Evolutionary conservation across 352 stramenopile species (phyloP).

Genomic region (Ophiocytium majus): DNA sequence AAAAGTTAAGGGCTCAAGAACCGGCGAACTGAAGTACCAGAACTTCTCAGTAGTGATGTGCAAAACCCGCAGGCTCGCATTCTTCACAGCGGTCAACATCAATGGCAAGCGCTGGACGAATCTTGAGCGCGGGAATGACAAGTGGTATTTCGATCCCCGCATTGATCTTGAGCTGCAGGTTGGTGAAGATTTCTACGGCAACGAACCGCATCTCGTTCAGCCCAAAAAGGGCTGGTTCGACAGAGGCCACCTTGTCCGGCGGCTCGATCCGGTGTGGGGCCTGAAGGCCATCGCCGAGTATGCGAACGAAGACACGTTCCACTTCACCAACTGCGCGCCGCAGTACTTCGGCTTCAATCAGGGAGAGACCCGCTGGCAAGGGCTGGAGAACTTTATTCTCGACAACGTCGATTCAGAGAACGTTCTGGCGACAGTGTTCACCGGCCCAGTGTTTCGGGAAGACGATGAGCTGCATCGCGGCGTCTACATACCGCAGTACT

Average conservation of each 20-base stretch:
- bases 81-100: constrained; percentile 11
- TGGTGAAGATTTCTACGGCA: neutral
- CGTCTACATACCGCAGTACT: neutral
- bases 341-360: neutral
- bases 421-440: neutral
- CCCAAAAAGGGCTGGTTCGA: too few species aligned
- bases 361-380: neutral
- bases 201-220: too few species aligned
- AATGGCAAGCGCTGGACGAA: neutral
- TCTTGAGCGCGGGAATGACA: neutral
- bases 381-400: neutral
- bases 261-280: constrained; percentile 5
- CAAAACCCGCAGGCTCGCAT: neutral
- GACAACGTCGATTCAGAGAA: neutral
- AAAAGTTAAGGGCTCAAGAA: too few species aligned
- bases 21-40: constrained; percentile 2
- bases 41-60: neutral
- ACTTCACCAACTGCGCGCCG: constrained; percentile 12
- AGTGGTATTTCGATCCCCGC: constrained; percentile 2
- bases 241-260: neutral
- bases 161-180: neutral
- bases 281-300: neutral
- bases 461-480: neutral
- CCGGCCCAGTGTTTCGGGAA: neutral
- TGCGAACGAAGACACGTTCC: constrained; percentile 6